Conservation (phyloP, 139 green algal species). For the Raphidocelis subcapitata region DNA sequence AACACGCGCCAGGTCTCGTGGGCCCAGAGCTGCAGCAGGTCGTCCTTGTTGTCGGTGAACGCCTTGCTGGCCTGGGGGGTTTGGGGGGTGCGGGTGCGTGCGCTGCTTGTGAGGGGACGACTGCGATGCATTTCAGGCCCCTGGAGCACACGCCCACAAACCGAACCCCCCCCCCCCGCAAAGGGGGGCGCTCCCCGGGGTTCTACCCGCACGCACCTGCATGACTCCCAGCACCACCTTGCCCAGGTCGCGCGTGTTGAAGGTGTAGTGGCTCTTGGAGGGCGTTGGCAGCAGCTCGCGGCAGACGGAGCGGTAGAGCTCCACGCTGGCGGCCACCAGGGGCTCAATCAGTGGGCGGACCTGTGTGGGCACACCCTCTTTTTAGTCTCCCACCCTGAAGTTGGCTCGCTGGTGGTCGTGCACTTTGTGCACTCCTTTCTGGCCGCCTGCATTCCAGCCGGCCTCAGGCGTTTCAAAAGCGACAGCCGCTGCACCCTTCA, state of each 20-base stretch:
- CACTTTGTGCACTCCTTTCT: too few species aligned
- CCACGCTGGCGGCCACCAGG: constrained; percentile 83
- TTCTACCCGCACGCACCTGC: constrained; percentile 27
- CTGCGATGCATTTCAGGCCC: too few species aligned
- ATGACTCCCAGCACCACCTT: constrained; percentile 71
- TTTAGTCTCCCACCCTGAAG: too few species aligned
- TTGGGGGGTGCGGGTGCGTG: neutral
- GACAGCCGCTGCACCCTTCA: too few species aligned
- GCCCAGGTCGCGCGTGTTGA: constrained; percentile 88
- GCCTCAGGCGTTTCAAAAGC: too few species aligned
- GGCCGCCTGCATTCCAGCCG: too few species aligned
- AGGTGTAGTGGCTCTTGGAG: constrained; percentile 91
- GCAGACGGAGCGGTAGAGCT: constrained; percentile 65
- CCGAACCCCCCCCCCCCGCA: too few species aligned
- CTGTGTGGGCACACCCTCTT: too few species aligned
- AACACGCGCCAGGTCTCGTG: constrained; percentile 82
- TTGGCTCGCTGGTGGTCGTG: too few species aligned
- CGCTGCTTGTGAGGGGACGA: too few species aligned
- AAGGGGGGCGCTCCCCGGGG: too few species aligned
- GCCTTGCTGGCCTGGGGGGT: constrained; percentile 60
- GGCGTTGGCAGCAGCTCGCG: constrained; percentile 79
- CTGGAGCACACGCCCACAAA: too few species aligned
- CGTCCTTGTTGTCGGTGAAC: constrained; percentile 81
- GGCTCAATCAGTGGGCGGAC: constrained; percentile 60
- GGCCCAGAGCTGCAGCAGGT: constrained; percentile 81